Percentiles rank a stretch among this genome's conserved stretches.
Evolutionary conservation across 805 yeast species (phyloP).

Genomic region (Yarrowia osloensis): DNA sequence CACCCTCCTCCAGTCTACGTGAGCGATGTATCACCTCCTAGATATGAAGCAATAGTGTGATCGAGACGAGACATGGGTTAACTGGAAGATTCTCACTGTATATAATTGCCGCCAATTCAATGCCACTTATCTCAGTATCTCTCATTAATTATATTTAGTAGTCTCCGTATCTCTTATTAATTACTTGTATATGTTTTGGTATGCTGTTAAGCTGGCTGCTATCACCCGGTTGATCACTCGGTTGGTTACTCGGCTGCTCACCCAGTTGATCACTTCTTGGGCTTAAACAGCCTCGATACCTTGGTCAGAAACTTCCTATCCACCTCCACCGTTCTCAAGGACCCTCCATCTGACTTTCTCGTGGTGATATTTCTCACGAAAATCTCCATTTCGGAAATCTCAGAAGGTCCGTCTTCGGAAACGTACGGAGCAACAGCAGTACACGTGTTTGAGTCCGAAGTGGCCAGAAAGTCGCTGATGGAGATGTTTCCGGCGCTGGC

Average conservation of each 20-base stretch:
- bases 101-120: no score
- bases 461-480: not conserved
- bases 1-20: not conserved
- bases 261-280: no score
- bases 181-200: no score
- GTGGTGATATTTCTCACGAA: constrained; percentile 14
- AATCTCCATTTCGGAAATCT: constrained; percentile 19
- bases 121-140: no score
- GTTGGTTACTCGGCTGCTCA: no score
- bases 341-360: not conserved
- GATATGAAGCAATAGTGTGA: no score
- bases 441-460: not conserved
- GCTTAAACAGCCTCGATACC: not conserved
- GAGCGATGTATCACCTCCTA: not conserved
- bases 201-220: no score
- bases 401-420: not conserved
- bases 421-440: not conserved
- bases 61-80: no score
- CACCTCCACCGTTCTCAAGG: not conserved
- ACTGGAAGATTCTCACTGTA: no score
- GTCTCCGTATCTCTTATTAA: no score
- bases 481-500: not conserved
- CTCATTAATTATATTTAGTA: no score
- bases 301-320: constrained; percentile 6
- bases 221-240: no score